Conservation (phyloP, 257 asterid species). For the Solanum tarijense region DNA sequence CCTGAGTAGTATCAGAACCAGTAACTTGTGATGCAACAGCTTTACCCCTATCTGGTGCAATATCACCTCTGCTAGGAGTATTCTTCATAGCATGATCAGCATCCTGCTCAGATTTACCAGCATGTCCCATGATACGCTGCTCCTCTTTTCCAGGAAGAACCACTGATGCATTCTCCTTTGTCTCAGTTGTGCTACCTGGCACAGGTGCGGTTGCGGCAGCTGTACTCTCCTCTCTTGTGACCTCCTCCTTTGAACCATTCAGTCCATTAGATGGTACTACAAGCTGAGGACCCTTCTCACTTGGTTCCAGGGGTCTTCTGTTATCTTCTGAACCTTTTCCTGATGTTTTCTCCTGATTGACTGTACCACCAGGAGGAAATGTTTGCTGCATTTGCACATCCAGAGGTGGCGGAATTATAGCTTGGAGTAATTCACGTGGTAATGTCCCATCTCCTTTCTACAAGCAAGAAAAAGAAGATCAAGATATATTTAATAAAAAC, state of each 20-base stretch:
- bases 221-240: slow-evolving; percentile 37
- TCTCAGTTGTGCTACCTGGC: slow-evolving; percentile 27
- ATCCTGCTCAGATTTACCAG: slow-evolving; percentile 52
- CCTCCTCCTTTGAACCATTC: slow-evolving; percentile 40
- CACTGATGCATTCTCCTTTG: slow-evolving; percentile 43
- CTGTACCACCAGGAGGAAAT: slow-evolving; percentile 28
- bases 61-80: slow-evolving; percentile 45
- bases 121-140: slow-evolving; percentile 37
- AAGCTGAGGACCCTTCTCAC: slow-evolving; percentile 48
- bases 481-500: not conserved
- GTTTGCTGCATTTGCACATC: slow-evolving; percentile 55
- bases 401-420: slow-evolving; percentile 79
- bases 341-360: slow-evolving; percentile 43
- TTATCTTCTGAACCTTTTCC: slow-evolving; percentile 47
- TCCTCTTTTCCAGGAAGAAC: slow-evolving; percentile 62
- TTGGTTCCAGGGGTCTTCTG: slow-evolving; percentile 30
- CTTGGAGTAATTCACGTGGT: slow-evolving; percentile 90
- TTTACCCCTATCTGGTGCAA: slow-evolving; percentile 68
- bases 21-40: slow-evolving; percentile 41
- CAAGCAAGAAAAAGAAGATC: slow-evolving; percentile 18
- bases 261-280: slow-evolving; percentile 29
- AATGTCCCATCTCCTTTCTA: slow-evolving; percentile 90
- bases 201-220: slow-evolving; percentile 25
- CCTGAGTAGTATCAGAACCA: slow-evolving; percentile 47
- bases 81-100: slow-evolving; percentile 39